A percentile compares a stretch with the other conserved stretches of the same genome.
These are phyloP conservation scores for Parascedosporium putredinis DNA, from an alignment of 2,329 filamentous ascomycete genomes.

Conservation along the genomic window DNA sequence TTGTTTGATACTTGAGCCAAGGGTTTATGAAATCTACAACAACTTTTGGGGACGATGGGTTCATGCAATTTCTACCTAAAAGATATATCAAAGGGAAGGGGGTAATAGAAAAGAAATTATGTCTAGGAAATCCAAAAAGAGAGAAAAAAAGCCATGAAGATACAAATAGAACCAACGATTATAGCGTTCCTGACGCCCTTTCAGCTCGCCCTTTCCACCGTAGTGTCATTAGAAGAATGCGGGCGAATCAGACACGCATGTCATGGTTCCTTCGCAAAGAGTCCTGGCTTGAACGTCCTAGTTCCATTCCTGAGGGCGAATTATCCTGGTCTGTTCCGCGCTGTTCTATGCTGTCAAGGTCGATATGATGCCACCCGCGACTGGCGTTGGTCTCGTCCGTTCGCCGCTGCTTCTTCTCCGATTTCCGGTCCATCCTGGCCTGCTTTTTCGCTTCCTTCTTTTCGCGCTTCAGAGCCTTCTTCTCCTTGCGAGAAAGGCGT, in stretches of 20 bases:
- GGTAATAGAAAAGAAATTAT: not conserved
- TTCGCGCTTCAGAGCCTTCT: slow-evolving; percentile 25
- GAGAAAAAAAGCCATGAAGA: no score
- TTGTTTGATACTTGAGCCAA: slow-evolving; percentile 22
- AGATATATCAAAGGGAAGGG: no score
- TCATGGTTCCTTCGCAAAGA: not conserved
- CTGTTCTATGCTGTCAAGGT: not conserved
- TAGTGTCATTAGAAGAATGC: no score
- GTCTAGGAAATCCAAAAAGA: not conserved
- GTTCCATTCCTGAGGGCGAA: not conserved
- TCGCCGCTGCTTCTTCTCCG: slow-evolving; percentile 16
- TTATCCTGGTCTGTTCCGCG: not conserved
- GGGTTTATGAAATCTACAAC: not conserved
- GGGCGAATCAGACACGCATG: not conserved
- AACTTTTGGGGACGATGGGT: no score
- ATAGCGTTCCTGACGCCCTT: no score
- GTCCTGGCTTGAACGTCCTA: not conserved
- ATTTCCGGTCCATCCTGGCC: no score
- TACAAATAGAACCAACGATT: no score
- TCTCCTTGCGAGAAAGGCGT: slow-evolving; percentile 24
- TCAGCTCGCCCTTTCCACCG: no score
- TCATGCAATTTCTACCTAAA: no score
- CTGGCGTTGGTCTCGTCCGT: slow-evolving; percentile 7
- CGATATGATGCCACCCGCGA: not conserved
- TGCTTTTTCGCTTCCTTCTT: slow-evolving; percentile 19